phyloP scores from a whole-genome alignment of 371 early-diverging fungal species.

The Mucor piriformis region DNA sequence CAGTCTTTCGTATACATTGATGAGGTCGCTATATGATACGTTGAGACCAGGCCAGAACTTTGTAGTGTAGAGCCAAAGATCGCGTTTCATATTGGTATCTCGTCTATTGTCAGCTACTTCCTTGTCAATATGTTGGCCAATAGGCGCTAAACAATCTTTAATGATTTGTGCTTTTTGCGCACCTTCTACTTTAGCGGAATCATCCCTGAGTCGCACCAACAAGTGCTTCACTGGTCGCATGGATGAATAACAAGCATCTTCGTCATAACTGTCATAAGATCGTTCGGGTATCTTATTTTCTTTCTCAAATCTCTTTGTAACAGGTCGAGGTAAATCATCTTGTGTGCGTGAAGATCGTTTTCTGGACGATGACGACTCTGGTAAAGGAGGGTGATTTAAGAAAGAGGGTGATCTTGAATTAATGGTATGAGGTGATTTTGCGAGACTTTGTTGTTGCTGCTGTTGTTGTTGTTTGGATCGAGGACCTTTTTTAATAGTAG shows the following conservation, averaged over 20 bases:
- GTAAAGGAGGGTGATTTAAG: background rate
- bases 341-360: slow-evolving; percentile 5
- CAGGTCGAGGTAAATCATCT: slow-evolving; percentile 1
- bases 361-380: background rate
- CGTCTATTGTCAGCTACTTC: slow-evolving; percentile 16
- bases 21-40: slow-evolving; percentile 54
- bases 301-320: slow-evolving; percentile 16
- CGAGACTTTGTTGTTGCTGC: slow-evolving; percentile 4
- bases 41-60: slow-evolving; percentile 63
- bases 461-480: slow-evolving; percentile 14
- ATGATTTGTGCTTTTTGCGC: slow-evolving; percentile 63
- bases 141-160: slow-evolving; percentile 57
- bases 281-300: slow-evolving; percentile 14
- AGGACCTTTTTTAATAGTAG: slow-evolving; percentile 2
- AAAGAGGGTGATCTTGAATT: background rate
- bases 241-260: slow-evolving; percentile 13
- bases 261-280: slow-evolving; percentile 11
- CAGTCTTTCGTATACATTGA: slow-evolving; percentile 59
- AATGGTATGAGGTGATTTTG: background rate
- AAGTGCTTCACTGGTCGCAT: slow-evolving; percentile 25
- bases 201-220: slow-evolving; percentile 43
- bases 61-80: slow-evolving; percentile 66
- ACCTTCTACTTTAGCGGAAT: slow-evolving; percentile 48
- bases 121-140: slow-evolving; percentile 65
- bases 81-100: slow-evolving; percentile 23